A percentile compares a stretch with the other conserved stretches of the same genome.
phyloP scores from a whole-genome alignment of 2,329 filamentous ascomycete species.

The Fusarium protoensiforme region DNA sequence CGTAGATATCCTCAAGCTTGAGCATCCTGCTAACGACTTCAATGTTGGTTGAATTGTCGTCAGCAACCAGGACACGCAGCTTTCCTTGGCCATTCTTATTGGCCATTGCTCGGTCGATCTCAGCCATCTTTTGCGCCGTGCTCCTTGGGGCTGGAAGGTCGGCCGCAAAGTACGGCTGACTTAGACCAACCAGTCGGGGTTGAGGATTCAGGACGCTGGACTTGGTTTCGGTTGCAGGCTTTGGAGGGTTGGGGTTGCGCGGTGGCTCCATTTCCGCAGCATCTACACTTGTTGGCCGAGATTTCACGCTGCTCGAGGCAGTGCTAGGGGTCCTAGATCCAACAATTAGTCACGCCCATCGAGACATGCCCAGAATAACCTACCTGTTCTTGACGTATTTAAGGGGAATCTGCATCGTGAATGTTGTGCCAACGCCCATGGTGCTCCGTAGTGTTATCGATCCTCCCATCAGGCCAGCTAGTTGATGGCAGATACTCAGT shows the following conservation, averaged over 20 bases:
- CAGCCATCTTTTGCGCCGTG: conserved; percentile 71
- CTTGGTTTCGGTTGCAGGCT: conserved; percentile 43
- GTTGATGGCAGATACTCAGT: conserved; percentile 88
- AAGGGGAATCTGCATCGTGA: conserved; percentile 85
- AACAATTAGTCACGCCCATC: conserved; percentile 19
- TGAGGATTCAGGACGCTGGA: conserved; percentile 68
- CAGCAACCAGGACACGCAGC: conserved; percentile 86
- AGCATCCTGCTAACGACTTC: conserved; percentile 71
- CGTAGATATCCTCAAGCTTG: conserved; percentile 83
- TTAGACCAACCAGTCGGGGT: conserved; percentile 83
- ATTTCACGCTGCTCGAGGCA: conserved; percentile 64
- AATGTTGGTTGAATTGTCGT: conserved; percentile 71
- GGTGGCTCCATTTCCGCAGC: conserved; percentile 53
- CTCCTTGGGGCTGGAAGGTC: conserved; percentile 48
- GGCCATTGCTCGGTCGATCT: conserved; percentile 73
- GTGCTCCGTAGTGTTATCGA: conserved; percentile 77
- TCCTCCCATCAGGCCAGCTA: conserved; percentile 86
- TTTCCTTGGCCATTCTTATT: conserved; percentile 69
- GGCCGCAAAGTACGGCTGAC: conserved; percentile 81
- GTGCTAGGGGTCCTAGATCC: conserved; percentile 61
- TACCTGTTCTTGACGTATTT: conserved; percentile 76
- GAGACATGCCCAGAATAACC: background rate
- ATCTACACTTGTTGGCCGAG: conserved; percentile 59
- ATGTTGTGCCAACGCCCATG: conserved; percentile 79
- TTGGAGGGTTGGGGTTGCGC: conserved; percentile 44